These are phyloP conservation scores for Pyrenochaeta sp. DNA, from an alignment of 2,329 filamentous ascomycete genomes.

Conservation along the genomic window DNA sequence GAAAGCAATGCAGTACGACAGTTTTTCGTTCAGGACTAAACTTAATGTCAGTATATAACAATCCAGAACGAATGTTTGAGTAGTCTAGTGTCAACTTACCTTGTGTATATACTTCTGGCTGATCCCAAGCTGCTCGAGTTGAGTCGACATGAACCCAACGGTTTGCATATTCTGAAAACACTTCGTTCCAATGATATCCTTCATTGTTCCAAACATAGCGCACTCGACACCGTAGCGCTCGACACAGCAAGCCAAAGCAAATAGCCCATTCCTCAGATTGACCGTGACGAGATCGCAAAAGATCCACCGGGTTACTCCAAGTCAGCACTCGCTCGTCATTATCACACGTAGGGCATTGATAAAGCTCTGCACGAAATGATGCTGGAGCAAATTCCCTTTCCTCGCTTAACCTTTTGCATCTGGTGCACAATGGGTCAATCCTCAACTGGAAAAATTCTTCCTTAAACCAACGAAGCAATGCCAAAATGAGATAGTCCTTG, in stretches of 20 bases:
- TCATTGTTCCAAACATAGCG: slow-evolving; percentile 98
- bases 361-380: too few species aligned
- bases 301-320: slow-evolving; percentile 88
- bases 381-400: slow-evolving; percentile 79
- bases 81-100: slow-evolving; percentile 58
- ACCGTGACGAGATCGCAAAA: slow-evolving; percentile 81
- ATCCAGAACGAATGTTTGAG: too few species aligned
- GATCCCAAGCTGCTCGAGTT: slow-evolving; percentile 92
- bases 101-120: slow-evolving; percentile 85
- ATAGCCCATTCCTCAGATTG: slow-evolving; percentile 93
- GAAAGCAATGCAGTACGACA: slow-evolving; percentile 94
- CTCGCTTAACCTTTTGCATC: slow-evolving; percentile 79
- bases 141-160: slow-evolving; percentile 92
- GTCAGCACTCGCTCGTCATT: slow-evolving; percentile 85
- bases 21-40: slow-evolving; percentile 83
- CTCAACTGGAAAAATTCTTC: slow-evolving; percentile 91
- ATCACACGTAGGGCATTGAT: slow-evolving; percentile 79
- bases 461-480: slow-evolving; percentile 92
- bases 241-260: slow-evolving; percentile 95
- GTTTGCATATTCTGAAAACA: slow-evolving; percentile 87
- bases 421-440: slow-evolving; percentile 84
- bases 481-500: slow-evolving; percentile 89
- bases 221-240: slow-evolving; percentile 84
- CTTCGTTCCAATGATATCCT: slow-evolving; percentile 93
- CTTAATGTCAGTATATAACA: slow-evolving; percentile 9